Conservation (phyloP, 1,284 basidiomycete species). For the Pyrrhoderma noxium region DNA sequence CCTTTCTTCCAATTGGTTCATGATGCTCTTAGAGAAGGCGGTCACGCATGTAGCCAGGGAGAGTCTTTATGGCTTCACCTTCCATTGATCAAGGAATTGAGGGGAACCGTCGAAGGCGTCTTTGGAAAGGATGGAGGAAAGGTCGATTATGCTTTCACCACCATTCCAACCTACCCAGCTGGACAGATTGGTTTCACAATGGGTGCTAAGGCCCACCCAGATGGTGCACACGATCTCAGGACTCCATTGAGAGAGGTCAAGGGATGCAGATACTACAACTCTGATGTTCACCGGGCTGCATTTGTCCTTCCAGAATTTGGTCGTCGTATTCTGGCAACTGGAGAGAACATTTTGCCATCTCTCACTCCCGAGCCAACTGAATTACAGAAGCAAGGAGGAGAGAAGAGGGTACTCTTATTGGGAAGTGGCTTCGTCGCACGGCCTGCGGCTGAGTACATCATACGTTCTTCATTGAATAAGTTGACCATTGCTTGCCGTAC, state of each 20-base stretch:
- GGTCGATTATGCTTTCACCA: conserved; percentile 91
- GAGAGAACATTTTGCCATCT: conserved; percentile 59
- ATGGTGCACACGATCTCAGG: conserved; percentile 54
- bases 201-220: conserved; percentile 62
- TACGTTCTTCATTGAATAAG: conserved; percentile 74
- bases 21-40: conserved; percentile 84
- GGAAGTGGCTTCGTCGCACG: conserved; percentile 94
- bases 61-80: conserved; percentile 97
- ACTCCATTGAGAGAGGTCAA: conserved; percentile 65
- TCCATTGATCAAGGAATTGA: conserved; percentile 77
- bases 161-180: conserved; percentile 95
- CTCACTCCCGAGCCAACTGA: conserved; percentile 32
- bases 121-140: conserved; percentile 81
- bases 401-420: conserved; percentile 80
- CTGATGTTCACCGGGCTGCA: conserved; percentile 73
- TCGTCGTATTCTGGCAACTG: conserved; percentile 66
- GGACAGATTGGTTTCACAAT: conserved; percentile 97
- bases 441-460: conserved; percentile 91
- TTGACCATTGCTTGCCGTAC: conserved; percentile 91
- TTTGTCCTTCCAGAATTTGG: conserved; percentile 94
- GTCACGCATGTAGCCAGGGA: conserved; percentile 93
- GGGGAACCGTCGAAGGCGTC: conserved; percentile 65
- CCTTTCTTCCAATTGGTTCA: conserved; percentile 95
- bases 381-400: conserved; percentile 25
- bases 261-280: conserved; percentile 83